Base-by-base conservation (phyloP, 2,329 filamentous ascomycete genomes). In the Penicillium rolfsii region DNA sequence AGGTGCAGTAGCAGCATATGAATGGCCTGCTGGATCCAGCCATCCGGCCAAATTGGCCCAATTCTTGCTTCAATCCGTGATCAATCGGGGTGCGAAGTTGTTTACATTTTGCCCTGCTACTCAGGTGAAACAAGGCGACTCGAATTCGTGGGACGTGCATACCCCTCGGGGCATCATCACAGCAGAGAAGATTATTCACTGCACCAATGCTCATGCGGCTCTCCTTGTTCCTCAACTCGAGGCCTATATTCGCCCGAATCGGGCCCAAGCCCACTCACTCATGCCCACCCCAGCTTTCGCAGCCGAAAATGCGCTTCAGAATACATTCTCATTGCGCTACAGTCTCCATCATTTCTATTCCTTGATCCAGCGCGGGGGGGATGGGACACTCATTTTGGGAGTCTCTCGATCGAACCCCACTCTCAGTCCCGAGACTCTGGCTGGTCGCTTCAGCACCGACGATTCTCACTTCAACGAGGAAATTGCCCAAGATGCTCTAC, bases 21-120 rank as follows among this genome's bases (percentile, higher is more conserved):
- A 83, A 63, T 83, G 81, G 81, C 79, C 81, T 4, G 81, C 80
- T 14, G 81, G 79, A 3, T 82, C 80, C 3, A 79, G 74, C 36
- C 81, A 83, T 66, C 81, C 81, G 3, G 81, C 81, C 5, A 83
- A 82, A 64, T 67, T 83, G 22, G 77, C 78, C 0, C 81, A 83
- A n/a, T 83, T 80, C 73, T 72, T 83, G 12, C 69, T 83, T 22
- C 67, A 65, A 12, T 67, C 71, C 16, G 73, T 72, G 14, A 73
- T 82, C 5, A 67, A 68, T 1, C 73, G 72, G 43, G 81, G 81
- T 6, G 76, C 71, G 4, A 69, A 61, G 30, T 62, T 83, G 4
- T 82, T 76, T 64, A 82, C 81, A 0, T 76, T 80, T 57, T 80
- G 79, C 48, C 76, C 79, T 7, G 80, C 75, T 0, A 73, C 68